Evolutionary conservation across 257 asterid species (phyloP).

Genomic region (Lantana camara): DNA sequence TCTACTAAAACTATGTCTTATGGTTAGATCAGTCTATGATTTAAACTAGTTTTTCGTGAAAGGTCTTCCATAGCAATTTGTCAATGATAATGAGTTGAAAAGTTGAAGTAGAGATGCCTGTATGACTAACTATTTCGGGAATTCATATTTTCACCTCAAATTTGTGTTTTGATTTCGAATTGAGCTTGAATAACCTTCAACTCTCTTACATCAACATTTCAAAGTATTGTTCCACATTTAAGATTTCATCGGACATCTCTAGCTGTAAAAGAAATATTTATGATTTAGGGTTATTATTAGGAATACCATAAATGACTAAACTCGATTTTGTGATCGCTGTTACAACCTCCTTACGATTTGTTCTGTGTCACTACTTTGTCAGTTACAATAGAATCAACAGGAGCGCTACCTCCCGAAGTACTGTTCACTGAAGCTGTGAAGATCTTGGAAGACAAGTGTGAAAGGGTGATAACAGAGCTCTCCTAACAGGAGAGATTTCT

Average conservation of each 20-base stretch:
- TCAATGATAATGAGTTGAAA: neutral
- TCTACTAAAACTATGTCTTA: neutral
- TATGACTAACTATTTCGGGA: neutral
- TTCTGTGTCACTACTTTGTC: slow-evolving; percentile 4
- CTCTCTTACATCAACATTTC: neutral
- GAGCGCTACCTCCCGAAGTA: slow-evolving; percentile 85
- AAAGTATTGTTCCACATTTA: neutral
- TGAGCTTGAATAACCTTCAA: neutral
- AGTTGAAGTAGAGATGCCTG: neutral
- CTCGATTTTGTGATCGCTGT: neutral
- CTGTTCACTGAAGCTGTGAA: slow-evolving; percentile 89
- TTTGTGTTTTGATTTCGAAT: neutral
- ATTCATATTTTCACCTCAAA: neutral
- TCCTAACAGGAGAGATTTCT: slow-evolving; percentile 41
- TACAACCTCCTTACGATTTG: neutral
- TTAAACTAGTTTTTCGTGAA: neutral
- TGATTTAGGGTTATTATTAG: neutral
- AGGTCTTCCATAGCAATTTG: neutral
- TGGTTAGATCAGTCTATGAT: neutral
- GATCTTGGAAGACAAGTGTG: slow-evolving; percentile 88
- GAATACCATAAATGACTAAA: neutral
- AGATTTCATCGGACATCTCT: no score
- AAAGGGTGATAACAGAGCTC: slow-evolving; percentile 71
- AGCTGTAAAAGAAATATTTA: no score
- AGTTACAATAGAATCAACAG: slow-evolving; percentile 92